These are phyloP conservation scores for Agapanthus africanus DNA, from an alignment of 106 monocot genomes.

Conservation along the genomic window DNA sequence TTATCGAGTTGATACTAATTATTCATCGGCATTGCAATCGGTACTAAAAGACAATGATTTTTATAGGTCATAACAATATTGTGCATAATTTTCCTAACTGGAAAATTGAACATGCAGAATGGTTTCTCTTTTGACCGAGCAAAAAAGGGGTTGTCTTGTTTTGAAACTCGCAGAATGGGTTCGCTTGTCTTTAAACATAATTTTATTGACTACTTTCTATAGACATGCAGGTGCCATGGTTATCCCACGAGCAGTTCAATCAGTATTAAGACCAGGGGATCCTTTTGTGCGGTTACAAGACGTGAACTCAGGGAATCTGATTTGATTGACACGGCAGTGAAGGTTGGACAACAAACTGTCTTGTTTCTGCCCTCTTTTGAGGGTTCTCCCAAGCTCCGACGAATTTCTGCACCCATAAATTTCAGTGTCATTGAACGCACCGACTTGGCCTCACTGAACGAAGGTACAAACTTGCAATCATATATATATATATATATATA, in stretches of 20 bases:
- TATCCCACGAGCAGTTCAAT: conserved; percentile 18
- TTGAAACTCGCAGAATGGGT: too few species aligned
- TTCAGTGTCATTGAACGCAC: conserved; percentile 79
- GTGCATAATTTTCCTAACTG: background rate
- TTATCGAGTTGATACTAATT: too few species aligned
- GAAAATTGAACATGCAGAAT: background rate
- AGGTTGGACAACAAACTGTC: conserved; percentile 49
- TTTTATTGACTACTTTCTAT: conserved; percentile 6
- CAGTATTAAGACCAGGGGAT: conserved; percentile 21
- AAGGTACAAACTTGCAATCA: too few species aligned
- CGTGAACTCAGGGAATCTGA: conserved; percentile 42
- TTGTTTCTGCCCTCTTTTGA: conserved; percentile 68
- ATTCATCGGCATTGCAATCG: background rate
- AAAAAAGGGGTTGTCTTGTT: too few species aligned
- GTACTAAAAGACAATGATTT: background rate
- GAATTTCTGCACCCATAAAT: conserved; percentile 27
- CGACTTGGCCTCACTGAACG: conserved; percentile 53
- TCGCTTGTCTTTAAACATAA: background rate
- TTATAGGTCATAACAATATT: background rate
- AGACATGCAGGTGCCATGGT: conserved; percentile 91
- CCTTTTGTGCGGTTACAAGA: conserved; percentile 41
- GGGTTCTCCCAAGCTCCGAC: conserved; percentile 21
- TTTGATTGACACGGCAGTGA: conserved; percentile 48
- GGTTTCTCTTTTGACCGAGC: background rate
- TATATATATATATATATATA: background rate